Evolutionary conservation across 176 grass and related monocot genomes (phyloP).

Genomic region (Eragrostis nindensis): DNA sequence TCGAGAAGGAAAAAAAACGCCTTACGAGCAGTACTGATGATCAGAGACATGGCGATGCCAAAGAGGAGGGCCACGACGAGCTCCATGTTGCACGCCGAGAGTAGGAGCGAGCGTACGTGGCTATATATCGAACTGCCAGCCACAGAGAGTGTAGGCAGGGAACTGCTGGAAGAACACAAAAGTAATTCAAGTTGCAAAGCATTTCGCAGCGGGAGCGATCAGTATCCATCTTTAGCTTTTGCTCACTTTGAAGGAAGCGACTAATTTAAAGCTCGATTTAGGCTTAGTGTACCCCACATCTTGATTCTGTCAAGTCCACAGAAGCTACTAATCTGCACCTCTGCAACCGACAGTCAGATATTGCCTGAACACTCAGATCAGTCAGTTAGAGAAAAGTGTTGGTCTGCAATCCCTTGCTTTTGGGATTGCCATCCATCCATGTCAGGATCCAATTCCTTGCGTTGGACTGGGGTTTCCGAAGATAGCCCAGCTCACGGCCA

Average conservation of each 20-base stretch:
- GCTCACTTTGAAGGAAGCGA: not conserved
- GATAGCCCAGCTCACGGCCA: not conserved
- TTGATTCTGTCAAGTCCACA: not conserved
- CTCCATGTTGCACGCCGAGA: not conserved
- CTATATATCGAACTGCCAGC: slow-evolving; percentile 8
- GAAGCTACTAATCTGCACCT: not conserved
- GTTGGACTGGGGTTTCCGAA: slow-evolving; percentile 51
- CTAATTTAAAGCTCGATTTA: not conserved
- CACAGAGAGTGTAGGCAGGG: not conserved
- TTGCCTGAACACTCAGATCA: not conserved
- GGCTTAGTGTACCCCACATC: not conserved
- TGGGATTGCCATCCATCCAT: slow-evolving; percentile 25
- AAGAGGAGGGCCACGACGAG: slow-evolving; percentile 5
- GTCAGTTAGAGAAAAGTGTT: slow-evolving; percentile 23
- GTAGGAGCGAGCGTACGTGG: not conserved
- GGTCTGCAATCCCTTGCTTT: slow-evolving; percentile 24
- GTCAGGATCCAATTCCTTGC: slow-evolving; percentile 75
- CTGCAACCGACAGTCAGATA: not conserved
- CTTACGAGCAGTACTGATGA: not conserved
- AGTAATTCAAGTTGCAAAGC: too few species aligned
- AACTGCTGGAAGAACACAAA: not conserved
- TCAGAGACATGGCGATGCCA: slow-evolving; percentile 14
- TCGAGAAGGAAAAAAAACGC: too few species aligned
- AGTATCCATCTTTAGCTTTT: not conserved
- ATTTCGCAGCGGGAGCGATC: not conserved